Percentiles rank a stretch among this genome's conserved stretches.
Conservation (phyloP, 495 filamentous ascomycete genomes). For the Filosporella fistucella region DNA sequence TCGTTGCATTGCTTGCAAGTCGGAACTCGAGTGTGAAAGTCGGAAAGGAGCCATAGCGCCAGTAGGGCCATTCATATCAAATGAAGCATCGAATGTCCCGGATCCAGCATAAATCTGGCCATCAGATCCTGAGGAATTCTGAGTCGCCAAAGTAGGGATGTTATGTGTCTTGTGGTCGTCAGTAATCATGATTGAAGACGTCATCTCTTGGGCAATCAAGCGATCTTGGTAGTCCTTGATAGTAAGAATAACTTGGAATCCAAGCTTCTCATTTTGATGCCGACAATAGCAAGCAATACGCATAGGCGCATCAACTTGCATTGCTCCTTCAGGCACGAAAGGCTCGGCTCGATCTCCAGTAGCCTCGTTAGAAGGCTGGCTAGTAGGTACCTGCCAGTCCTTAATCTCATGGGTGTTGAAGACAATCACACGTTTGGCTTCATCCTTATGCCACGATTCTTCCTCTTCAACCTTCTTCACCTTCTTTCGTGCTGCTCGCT, state of each 20-base stretch:
- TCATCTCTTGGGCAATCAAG: conserved; percentile 78
- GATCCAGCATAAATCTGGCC: conserved; percentile 14
- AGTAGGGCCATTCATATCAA: conserved; percentile 15
- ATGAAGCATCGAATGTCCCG: conserved; percentile 13
- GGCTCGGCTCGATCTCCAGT: conserved; percentile 31
- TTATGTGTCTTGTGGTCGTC: conserved; percentile 90
- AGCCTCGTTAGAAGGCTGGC: conserved; percentile 23
- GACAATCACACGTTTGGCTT: conserved; percentile 76
- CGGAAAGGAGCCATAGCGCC: conserved; percentile 23
- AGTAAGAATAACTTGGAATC: conserved; percentile 93
- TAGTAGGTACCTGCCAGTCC: conserved; percentile 66
- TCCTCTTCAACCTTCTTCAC: conserved; percentile 82
- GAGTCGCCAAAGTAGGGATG: conserved; percentile 35
- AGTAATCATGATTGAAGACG: conserved; percentile 86
- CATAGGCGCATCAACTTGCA: conserved; percentile 82
- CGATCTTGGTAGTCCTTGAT: conserved; percentile 73
- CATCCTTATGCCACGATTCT: conserved; percentile 71
- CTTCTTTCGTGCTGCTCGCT: conserved; percentile 86
- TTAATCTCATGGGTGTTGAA: conserved; percentile 93
- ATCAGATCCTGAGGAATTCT: conserved; percentile 21
- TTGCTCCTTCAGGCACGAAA: conserved; percentile 51
- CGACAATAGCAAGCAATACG: conserved; percentile 97
- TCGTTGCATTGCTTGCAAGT: conserved; percentile 50
- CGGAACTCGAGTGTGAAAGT: conserved; percentile 34
- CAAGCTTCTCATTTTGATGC: conserved; percentile 86